Evolutionary conservation across 176 grass and related monocot genomes (phyloP).

Genomic region (Phragmites australis): DNA sequence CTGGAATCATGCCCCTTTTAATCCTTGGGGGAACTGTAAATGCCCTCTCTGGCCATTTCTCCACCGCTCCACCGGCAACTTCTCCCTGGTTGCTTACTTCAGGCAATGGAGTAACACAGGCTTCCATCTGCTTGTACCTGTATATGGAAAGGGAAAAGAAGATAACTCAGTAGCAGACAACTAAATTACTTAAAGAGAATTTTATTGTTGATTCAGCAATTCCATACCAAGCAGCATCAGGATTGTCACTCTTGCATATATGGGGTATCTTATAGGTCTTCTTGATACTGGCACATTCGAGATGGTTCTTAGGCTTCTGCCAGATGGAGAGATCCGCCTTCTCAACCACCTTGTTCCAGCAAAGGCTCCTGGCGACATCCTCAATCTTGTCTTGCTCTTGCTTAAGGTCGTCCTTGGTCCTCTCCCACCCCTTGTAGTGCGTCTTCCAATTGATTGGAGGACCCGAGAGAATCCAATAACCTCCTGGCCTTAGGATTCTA

Average conservation of each 20-base stretch:
- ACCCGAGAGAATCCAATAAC: conserved; percentile 89
- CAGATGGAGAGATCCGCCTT: conserved; percentile 78
- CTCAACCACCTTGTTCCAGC: conserved; percentile 89
- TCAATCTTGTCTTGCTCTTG: conserved; percentile 88
- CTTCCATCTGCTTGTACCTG: conserved; percentile 91
- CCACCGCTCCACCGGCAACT: conserved; percentile 64
- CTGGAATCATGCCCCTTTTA: conserved; percentile 71
- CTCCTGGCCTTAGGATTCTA: conserved; percentile 89
- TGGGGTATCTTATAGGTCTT: conserved; percentile 71
- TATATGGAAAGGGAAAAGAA: neutral
- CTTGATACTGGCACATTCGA: conserved; percentile 60
- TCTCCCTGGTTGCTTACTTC: conserved; percentile 74
- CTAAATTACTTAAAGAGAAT: neutral
- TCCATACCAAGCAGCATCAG: conserved; percentile 80
- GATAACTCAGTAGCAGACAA: neutral
- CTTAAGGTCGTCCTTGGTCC: conserved; percentile 78
- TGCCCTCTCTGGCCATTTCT: conserved; percentile 84
- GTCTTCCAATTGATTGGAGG: conserved; percentile 96
- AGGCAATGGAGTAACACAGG: conserved; percentile 86
- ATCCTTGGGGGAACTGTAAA: conserved; percentile 79
- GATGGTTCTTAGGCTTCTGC: conserved; percentile 94
- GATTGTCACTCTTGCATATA: conserved; percentile 78
- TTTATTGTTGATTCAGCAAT: conserved; percentile 1
- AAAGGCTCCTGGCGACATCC: conserved; percentile 67
- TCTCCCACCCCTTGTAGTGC: conserved; percentile 74